Conservation (phyloP, 2,329 filamentous ascomycete genomes). For the Tympanopsis confertula region DNA sequence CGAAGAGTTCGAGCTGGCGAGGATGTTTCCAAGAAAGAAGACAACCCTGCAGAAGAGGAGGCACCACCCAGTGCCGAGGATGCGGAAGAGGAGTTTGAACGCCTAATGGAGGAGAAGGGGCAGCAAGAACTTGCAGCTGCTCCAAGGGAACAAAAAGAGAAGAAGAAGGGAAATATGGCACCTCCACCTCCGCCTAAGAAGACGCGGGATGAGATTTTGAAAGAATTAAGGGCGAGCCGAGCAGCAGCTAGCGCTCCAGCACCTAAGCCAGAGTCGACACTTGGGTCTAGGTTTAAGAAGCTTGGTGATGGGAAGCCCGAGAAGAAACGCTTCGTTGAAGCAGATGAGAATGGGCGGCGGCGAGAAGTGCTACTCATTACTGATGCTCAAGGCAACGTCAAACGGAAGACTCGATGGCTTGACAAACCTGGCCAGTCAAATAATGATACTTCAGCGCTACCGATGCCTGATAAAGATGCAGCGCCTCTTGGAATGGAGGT, state of each 20-base stretch:
- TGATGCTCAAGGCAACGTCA: slow-evolving; percentile 46
- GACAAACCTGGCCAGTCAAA: slow-evolving; percentile 17
- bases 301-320: slow-evolving; percentile 31
- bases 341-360: slow-evolving; percentile 34
- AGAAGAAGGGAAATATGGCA: slow-evolving; percentile 40
- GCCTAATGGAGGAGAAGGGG: slow-evolving; percentile 22
- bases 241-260: slow-evolving; percentile 20
- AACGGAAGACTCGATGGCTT: slow-evolving; percentile 46
- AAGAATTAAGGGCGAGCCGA: slow-evolving; percentile 42
- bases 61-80: background rate
- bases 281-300: slow-evolving; percentile 43
- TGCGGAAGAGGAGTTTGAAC: slow-evolving; percentile 16
- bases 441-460: slow-evolving; percentile 14
- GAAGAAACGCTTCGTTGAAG: slow-evolving; percentile 38
- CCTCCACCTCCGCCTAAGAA: slow-evolving; percentile 25
- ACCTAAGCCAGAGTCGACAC: slow-evolving; percentile 29
- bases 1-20: background rate
- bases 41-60: background rate
- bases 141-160: slow-evolving; percentile 19
- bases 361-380: slow-evolving; percentile 47
- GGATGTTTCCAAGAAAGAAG: background rate
- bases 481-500: slow-evolving; percentile 38
- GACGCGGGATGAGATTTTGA: slow-evolving; percentile 45
- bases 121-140: slow-evolving; percentile 14
- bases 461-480: slow-evolving; percentile 27